These are phyloP conservation scores for Ogataea hybrid DNA, from an alignment of 1,139 yeast species.

Conservation along the genomic window DNA sequence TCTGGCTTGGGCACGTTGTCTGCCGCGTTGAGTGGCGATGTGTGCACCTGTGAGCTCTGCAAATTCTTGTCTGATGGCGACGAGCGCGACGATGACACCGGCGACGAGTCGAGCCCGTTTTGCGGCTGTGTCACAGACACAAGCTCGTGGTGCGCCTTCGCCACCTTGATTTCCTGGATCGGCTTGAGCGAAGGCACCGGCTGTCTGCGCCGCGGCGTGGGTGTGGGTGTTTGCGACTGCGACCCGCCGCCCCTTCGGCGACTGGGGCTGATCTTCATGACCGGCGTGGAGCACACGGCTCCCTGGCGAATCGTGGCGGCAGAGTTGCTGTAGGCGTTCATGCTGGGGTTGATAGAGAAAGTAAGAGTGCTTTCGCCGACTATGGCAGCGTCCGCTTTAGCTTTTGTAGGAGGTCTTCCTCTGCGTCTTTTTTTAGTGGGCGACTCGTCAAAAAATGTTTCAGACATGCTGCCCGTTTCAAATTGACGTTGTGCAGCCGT, in stretches of 20 bases:
- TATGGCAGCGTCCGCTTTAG: constrained; percentile 16
- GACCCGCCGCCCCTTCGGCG: constrained; percentile 17
- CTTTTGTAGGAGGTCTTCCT: constrained; percentile 31
- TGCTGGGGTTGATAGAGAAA: constrained; percentile 18
- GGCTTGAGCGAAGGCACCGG: constrained; percentile 8
- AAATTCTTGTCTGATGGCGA: constrained; percentile 17
- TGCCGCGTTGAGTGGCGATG: constrained; percentile 20
- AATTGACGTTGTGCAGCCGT: constrained; percentile 4
- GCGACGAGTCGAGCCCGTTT: constrained; percentile 10
- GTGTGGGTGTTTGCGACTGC: constrained; percentile 14
- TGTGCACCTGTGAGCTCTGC: constrained; percentile 20
- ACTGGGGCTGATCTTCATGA: constrained; percentile 34
- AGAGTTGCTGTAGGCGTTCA: constrained; percentile 28
- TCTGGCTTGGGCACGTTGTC: constrained; percentile 15
- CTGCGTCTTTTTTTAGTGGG: constrained; percentile 27
- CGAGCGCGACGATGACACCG: constrained; percentile 15
- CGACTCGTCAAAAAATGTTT: constrained; percentile 16
- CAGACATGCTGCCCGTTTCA: constrained; percentile 8
- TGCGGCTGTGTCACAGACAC: constrained; percentile 16
- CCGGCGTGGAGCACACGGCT: constrained; percentile 34
- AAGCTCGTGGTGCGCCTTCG: constrained; percentile 22
- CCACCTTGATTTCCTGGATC: constrained; percentile 11
- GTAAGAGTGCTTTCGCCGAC: constrained; percentile 28
- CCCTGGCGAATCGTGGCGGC: constrained; percentile 31
- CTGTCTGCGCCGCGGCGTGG: constrained; percentile 3